Base-by-base conservation (phyloP, 2,329 filamentous ascomycete genomes). In the Taxawa tesnikishii region DNA sequence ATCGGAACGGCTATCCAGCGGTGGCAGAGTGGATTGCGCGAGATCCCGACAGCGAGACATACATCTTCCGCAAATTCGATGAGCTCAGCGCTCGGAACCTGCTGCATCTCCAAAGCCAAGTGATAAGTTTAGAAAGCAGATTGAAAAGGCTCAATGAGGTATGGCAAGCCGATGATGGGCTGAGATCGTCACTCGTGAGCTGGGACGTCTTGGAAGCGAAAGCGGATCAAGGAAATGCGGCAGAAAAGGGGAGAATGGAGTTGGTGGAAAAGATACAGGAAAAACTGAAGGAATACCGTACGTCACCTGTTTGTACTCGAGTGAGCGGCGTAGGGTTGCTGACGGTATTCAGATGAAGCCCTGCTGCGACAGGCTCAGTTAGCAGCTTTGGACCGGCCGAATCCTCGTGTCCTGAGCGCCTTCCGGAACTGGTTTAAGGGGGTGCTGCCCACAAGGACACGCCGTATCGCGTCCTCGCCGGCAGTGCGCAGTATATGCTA, bases 201-300 rank as follows among this genome's bases (percentile, higher is more conserved):
- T 36, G 24, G 29, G 28, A 16, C 7, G 24, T 26, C 29, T 23
- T 28, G 13, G 28, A 28, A 15, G 25, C 34, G 11, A 29, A 28
- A 16, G 29, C 29, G 4, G 29, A 26, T 17, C 28, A 31, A 3
- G 21, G 16, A n/a, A 32, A 36, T 6, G 10, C 19, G 15, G 13
- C 31, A 6, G 25, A 33, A 10, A 29, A 31, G 15, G 25, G 28
- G 17, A 16, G 34, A 11, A 26, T 25, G 24, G 23, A 17, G 10
- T n/a, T 32, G 14, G 14, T 36, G 3, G 26, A 27, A 14, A 32
- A 26, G 8, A 32, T 36, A 5, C 18, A 29, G n/a, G 12, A 23
- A 18, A 32, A 26, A 15, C 23, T 36, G 12, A 36, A 36, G 15
- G 34, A 36, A 6, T 36, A 36, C 16, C 34, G 34, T 36, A 28